These are phyloP conservation scores for Populus hybrid DNA, from an alignment of 441 rosid species.

Conservation along the genomic window DNA sequence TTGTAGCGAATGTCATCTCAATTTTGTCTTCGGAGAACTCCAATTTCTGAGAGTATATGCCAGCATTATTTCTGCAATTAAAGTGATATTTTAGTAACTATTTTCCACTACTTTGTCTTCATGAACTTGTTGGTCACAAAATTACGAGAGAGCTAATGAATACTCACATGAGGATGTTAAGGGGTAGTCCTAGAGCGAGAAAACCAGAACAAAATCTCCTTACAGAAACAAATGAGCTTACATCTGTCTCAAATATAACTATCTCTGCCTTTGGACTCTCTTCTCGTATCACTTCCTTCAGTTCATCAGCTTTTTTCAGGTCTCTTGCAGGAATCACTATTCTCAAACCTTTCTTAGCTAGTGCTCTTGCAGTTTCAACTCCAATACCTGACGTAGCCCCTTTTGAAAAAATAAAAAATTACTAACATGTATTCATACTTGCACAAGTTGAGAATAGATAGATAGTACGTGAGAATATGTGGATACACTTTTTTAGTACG, in stretches of 20 bases:
- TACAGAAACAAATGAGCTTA: conserved; percentile 76
- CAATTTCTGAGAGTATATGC: conserved; percentile 63
- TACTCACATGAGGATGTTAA: conserved; percentile 82
- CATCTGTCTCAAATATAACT: conserved; percentile 59
- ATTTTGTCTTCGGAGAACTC: conserved; percentile 91
- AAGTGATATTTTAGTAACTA: not conserved
- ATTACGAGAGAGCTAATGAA: no score
- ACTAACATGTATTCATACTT: no score
- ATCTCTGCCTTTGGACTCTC: conserved; percentile 68
- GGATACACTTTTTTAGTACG: not conserved
- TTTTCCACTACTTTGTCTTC: not conserved
- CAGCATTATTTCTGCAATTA: conserved; percentile 82
- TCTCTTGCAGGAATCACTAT: conserved; percentile 80
- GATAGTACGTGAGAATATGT: no score
- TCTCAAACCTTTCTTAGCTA: conserved; percentile 79
- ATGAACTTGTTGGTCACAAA: no score
- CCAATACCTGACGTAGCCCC: conserved; percentile 97
- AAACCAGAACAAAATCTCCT: conserved; percentile 62
- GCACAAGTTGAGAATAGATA: not conserved
- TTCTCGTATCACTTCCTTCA: conserved; percentile 49
- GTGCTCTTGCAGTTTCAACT: conserved; percentile 75
- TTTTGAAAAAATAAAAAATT: conserved; percentile 5
- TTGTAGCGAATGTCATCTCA: conserved; percentile 91
- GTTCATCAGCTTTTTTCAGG: conserved; percentile 58
- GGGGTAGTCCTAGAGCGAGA: conserved; percentile 62